Evolutionary conservation across 129 eudicot genomes (phyloP), one percentile per base, ranked within the genome.

Genomic region (Solidago caesia): DNA sequence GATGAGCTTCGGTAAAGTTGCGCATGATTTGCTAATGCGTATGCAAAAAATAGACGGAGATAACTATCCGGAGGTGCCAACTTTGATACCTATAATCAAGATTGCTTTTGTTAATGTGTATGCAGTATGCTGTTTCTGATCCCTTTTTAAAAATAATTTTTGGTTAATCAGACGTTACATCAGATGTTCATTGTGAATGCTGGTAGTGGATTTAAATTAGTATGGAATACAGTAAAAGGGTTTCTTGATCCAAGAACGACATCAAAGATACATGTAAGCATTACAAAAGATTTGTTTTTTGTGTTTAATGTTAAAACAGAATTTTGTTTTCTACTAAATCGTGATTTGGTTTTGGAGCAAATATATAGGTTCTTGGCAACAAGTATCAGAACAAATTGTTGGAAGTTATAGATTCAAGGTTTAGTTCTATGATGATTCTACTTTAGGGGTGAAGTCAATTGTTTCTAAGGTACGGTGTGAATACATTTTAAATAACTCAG

Each of bases 121-220:
- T 29, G 39, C 39, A 21, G 21, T 21, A 21, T n/a, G n/a, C 21
- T 21, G n/a, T 27, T 72, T 52, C 45, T 72, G 63, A 56, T 68
- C 26, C 43, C 4, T 48, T 55, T 45, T 47, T 3, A 26, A 74
- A 12, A 14, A n/a, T n/a, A n/a, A 27, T 58, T 5, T 60, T 63
- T 25, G 25, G 48, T 68, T 27, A 48, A 62, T 45, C 83, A 94
- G 97, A 91, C 99, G 21, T 77, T 90, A 71, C 88, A 94, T 81
- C 97, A 91, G 65, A 94, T 94, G 99, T 94, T 61, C 68, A 94
- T 94, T 49, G 96, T 94, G 41, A 94, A 94, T 85, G 97, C 99
- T 74, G 97, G 99, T 75, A 79, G 78, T 49, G 99, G 96, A 13
- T 94, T 94, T 78, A 94, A 91, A 67, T 74, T 84, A 45, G 69